These are phyloP conservation scores for Sclerotinia glacialis DNA, from an alignment of 2,329 filamentous ascomycete species.

Conservation along the genomic window DNA sequence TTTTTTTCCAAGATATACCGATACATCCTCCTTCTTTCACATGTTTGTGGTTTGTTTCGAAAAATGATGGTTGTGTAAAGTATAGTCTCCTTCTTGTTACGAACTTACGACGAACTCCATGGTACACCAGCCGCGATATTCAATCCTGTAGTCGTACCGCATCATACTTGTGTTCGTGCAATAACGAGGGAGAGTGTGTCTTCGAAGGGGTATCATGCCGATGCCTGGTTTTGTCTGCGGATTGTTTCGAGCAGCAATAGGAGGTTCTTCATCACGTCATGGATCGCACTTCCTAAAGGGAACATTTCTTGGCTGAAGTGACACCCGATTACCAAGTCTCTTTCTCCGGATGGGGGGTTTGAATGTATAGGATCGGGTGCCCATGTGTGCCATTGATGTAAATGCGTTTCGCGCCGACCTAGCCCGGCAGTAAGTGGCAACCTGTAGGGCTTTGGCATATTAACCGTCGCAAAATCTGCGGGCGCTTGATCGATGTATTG, in stretches of 20 bases:
- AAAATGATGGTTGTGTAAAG: background rate
- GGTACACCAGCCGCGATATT: background rate
- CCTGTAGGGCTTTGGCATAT: background rate
- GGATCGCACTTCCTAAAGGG: background rate
- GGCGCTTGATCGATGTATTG: background rate
- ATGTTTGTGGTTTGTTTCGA: background rate
- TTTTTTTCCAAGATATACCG: too few relatives aligned
- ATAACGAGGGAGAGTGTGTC: background rate
- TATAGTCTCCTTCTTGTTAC: background rate
- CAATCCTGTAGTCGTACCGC: background rate
- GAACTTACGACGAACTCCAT: background rate
- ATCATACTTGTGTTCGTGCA: background rate
- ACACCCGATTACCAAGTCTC: background rate
- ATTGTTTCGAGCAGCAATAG: background rate
- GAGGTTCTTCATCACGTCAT: background rate
- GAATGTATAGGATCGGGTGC: background rate
- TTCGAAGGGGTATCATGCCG: background rate
- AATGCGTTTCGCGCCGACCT: background rate
- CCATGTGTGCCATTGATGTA: background rate
- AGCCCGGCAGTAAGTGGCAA: background rate
- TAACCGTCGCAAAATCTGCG: background rate
- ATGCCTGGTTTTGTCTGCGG: background rate
- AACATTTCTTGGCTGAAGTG: background rate
- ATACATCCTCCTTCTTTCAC: background rate
- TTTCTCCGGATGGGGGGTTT: background rate